These are phyloP conservation scores for Pythium biforme DNA, from an alignment of 352 stramenopile species.

Conservation along the genomic window DNA sequence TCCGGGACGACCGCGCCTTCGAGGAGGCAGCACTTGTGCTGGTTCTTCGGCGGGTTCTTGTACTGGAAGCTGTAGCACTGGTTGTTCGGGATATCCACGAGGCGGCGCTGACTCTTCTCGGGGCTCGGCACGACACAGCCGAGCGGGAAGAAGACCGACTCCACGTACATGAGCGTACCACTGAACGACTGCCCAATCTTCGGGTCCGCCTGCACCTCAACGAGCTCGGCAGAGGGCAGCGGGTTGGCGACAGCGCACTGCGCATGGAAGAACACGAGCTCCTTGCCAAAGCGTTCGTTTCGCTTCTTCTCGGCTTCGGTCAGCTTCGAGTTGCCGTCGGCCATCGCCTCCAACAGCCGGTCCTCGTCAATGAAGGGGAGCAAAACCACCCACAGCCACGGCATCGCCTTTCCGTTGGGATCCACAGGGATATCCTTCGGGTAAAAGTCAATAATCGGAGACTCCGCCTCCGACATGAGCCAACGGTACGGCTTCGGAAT, in stretches of 20 bases:
- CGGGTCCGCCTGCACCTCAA: constrained; percentile 45
- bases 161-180: constrained; percentile 70
- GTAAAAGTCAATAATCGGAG: constrained; percentile 98
- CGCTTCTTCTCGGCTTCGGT: constrained; percentile 78
- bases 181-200: constrained; percentile 62
- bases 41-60: constrained; percentile 44
- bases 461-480: constrained; percentile 95
- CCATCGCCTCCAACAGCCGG: constrained; percentile 90
- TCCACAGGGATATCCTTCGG: constrained; percentile 95
- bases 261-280: constrained; percentile 83
- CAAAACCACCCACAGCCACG: constrained; percentile 98
- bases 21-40: constrained; percentile 59
- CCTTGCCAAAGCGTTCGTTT: constrained; percentile 79
- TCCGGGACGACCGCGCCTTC: constrained; percentile 43
- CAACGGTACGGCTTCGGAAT: constrained; percentile 93
- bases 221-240: constrained; percentile 39
- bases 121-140: constrained; percentile 72
- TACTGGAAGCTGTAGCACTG: constrained; percentile 87
- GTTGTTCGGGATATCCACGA: constrained; percentile 84
- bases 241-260: constrained; percentile 52
- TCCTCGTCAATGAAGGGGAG: constrained; percentile 99
- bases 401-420: constrained; percentile 98
- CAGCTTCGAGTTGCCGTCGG: constrained; percentile 56
- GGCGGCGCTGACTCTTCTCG: constrained; percentile 64
- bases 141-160: constrained; percentile 75